phyloP scores from a whole-genome alignment of 2,329 filamentous ascomycete species.

The Colletotrichum sp. region DNA sequence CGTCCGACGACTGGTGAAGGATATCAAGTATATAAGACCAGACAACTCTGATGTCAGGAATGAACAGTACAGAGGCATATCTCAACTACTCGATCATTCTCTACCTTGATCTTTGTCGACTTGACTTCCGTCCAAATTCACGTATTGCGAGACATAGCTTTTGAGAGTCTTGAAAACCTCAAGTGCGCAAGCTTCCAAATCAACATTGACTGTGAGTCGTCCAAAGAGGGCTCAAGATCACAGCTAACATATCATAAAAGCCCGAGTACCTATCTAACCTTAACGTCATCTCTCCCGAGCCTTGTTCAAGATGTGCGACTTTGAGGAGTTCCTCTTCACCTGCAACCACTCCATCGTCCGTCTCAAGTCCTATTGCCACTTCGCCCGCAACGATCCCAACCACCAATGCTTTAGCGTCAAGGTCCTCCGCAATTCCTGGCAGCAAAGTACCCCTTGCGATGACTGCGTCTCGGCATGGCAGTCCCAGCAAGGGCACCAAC shows the following conservation, averaged over 20 bases:
- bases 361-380: slow-evolving; percentile 75
- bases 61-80: background rate
- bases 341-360: slow-evolving; percentile 67
- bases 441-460: slow-evolving; percentile 59
- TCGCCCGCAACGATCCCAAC: slow-evolving; percentile 73
- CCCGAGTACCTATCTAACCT: background rate
- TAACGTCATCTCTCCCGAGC: background rate
- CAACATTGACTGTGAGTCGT: background rate
- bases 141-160: background rate
- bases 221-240: background rate
- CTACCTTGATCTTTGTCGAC: background rate
- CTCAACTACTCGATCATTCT: background rate
- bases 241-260: background rate
- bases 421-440: slow-evolving; percentile 65
- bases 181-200: background rate
- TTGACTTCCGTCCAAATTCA: background rate
- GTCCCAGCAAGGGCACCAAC: background rate
- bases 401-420: slow-evolving; percentile 74
- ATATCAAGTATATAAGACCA: background rate
- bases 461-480: slow-evolving; percentile 40
- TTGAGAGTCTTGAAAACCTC: background rate
- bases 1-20: background rate
- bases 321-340: slow-evolving; percentile 70
- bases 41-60: background rate
- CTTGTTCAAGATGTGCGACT: slow-evolving; percentile 67